Evolutionary conservation across 169 alveolate species (phyloP).

Genomic region (Eimeria sp.): DNA sequence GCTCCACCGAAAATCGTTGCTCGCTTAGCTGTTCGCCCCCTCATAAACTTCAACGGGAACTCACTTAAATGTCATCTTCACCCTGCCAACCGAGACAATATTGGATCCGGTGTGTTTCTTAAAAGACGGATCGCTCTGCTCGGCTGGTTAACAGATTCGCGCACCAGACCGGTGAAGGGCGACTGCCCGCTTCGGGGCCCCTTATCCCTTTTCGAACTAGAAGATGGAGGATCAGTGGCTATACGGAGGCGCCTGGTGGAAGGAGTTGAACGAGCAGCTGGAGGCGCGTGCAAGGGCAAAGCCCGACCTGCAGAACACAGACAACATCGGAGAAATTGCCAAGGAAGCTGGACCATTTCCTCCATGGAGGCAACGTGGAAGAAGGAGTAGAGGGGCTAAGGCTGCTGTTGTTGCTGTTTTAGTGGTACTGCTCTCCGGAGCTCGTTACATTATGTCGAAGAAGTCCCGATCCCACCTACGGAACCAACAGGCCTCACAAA

Average conservation of each 20-base stretch:
- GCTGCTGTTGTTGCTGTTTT: background rate
- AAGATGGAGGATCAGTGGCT: background rate
- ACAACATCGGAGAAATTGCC: background rate
- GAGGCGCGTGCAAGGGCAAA: background rate
- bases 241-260: background rate
- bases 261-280: background rate
- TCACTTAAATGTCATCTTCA: background rate
- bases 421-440: background rate
- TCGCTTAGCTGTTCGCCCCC: too few species aligned
- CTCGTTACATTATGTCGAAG: background rate
- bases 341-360: background rate
- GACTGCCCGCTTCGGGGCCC: background rate
- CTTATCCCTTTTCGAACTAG: background rate
- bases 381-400: background rate
- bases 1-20: too few species aligned
- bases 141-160: background rate
- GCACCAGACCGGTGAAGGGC: background rate
- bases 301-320: background rate
- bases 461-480: background rate
- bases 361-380: background rate
- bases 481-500: background rate
- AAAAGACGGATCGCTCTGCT: background rate
- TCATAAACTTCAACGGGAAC: background rate
- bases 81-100: background rate
- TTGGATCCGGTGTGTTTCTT: background rate